A percentile compares a stretch with the other conserved stretches of the same genome.
phyloP scores from a whole-genome alignment of 75 land plant species.

The Cryptomeria japonica region DNA sequence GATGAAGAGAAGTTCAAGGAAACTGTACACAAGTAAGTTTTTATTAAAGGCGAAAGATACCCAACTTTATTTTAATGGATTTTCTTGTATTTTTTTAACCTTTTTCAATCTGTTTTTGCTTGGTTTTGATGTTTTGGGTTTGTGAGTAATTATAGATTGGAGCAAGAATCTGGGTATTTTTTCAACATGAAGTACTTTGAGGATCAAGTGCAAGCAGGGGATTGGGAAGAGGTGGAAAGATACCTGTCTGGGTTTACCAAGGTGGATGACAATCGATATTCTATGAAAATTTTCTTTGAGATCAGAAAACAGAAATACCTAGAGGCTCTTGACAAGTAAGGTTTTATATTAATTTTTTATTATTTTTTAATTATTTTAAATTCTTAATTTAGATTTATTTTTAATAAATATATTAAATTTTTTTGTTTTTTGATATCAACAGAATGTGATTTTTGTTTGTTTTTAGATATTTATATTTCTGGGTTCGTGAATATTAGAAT shows the following conservation, averaged over 20 bases:
- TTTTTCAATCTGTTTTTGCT: neutral
- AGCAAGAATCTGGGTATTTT: conserved; percentile 90
- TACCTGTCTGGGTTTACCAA: conserved; percentile 90
- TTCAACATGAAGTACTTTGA: conserved; percentile 96
- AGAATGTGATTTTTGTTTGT: too few relatives aligned
- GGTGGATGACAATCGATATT: conserved; percentile 92
- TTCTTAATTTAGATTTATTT: too few relatives aligned
- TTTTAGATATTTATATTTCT: neutral
- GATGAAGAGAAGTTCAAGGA: conserved; percentile 91
- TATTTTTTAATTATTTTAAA: too few relatives aligned
- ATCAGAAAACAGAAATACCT: conserved; percentile 94
- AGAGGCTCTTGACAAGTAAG: conserved; percentile 90
- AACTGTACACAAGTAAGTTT: conserved; percentile 72
- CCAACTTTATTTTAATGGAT: neutral
- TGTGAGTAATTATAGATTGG: conserved; percentile 49
- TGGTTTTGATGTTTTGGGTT: conserved; percentile 4
- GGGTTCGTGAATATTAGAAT: neutral
- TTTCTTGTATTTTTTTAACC: conserved; percentile 1
- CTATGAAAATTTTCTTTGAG: conserved; percentile 98
- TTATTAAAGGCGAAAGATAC: neutral
- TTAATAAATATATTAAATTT: too few relatives aligned
- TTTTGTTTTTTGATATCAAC: too few relatives aligned
- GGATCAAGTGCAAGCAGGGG: conserved; percentile 75
- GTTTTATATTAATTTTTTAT: neutral
- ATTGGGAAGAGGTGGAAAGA: conserved; percentile 94